phyloP scores from a whole-genome alignment of 768 basidiomycete genomes.

The Xerocomus potaroensis region DNA sequence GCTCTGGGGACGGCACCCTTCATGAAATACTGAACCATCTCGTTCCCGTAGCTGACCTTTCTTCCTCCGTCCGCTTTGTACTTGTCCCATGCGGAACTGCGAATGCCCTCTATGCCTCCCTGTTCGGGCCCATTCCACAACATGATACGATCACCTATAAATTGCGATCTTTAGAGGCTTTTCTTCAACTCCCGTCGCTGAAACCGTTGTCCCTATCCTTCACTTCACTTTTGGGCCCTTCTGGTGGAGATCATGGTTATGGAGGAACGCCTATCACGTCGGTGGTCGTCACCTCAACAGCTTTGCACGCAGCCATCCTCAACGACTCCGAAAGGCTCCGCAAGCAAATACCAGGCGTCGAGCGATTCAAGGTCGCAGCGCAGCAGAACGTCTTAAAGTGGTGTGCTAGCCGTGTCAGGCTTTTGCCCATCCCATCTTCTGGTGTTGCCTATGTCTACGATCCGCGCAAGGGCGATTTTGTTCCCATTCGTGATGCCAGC shows the following conservation, averaged over 20 bases:
- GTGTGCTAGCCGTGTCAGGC: constrained; percentile 56
- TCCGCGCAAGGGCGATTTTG: constrained; percentile 43
- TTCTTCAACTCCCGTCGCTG: constrained; percentile 35
- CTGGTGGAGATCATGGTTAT: constrained; percentile 15
- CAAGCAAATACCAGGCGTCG: constrained; percentile 63
- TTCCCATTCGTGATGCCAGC: constrained; percentile 36
- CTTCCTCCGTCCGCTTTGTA: constrained; percentile 38
- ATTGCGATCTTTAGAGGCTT: constrained; percentile 54
- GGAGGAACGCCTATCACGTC: constrained; percentile 40
- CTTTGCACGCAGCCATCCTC: constrained; percentile 82
- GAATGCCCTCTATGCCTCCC: constrained; percentile 80
- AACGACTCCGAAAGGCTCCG: constrained; percentile 77
- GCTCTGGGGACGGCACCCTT: constrained; percentile 89
- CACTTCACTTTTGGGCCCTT: constrained; percentile 40
- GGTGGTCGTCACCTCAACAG: constrained; percentile 82
- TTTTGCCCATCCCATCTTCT: constrained; percentile 44
- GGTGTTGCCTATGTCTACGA: constrained; percentile 59
- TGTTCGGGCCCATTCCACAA: constrained; percentile 52
- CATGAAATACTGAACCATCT: constrained; percentile 81
- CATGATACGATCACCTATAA: constrained; percentile 36
- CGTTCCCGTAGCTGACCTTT: constrained; percentile 14
- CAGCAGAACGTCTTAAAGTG: constrained; percentile 67
- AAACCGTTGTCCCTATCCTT: constrained; percentile 52
- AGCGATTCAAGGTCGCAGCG: constrained; percentile 87
- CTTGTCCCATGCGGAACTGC: constrained; percentile 84